Conservation (phyloP, 805 yeast species). For the Candida koratica region DNA sequence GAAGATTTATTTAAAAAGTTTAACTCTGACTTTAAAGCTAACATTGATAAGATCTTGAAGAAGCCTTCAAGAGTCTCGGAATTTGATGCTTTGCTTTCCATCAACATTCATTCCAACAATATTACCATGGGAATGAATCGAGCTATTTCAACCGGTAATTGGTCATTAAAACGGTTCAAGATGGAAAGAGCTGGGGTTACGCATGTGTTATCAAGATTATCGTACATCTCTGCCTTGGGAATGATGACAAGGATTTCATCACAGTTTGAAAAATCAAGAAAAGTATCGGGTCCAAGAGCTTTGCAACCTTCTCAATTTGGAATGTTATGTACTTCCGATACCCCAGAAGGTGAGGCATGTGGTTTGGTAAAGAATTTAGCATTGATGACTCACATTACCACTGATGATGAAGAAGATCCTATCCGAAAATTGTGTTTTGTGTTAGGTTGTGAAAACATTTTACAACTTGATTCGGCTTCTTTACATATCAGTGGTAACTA, state of each 20-base stretch:
- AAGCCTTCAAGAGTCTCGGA: constrained; percentile 94
- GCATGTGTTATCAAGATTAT: constrained; percentile 85
- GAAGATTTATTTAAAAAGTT: constrained; percentile 97
- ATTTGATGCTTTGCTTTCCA: constrained; percentile 86
- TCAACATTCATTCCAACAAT: constrained; percentile 87
- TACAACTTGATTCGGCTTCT: constrained; percentile 75
- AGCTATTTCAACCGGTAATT: constrained; percentile 97
- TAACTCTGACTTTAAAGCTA: constrained; percentile 89
- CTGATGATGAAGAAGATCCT: constrained; percentile 95
- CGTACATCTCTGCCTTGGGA: constrained; percentile 92
- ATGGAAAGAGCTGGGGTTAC: constrained; percentile 99
- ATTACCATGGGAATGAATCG: constrained; percentile 92
- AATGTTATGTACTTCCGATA: constrained; percentile 97
- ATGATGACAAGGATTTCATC: constrained; percentile 99
- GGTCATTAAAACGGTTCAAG: constrained; percentile 98
- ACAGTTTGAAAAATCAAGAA: constrained; percentile 97
- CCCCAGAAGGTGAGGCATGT: constrained; percentile 99
- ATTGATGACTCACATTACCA: constrained; percentile 96
- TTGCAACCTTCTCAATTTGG: constrained; percentile 98
- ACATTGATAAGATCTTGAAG: constrained; percentile 87
- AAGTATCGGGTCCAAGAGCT: constrained; percentile 98
- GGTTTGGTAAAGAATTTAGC: constrained; percentile 97
- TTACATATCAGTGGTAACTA: constrained; percentile 73
- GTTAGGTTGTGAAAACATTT: constrained; percentile 86
- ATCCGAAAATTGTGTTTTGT: constrained; percentile 69